phyloP scores from a whole-genome alignment of 2,329 filamentous ascomycete species.

The Basipetospora sp. region DNA sequence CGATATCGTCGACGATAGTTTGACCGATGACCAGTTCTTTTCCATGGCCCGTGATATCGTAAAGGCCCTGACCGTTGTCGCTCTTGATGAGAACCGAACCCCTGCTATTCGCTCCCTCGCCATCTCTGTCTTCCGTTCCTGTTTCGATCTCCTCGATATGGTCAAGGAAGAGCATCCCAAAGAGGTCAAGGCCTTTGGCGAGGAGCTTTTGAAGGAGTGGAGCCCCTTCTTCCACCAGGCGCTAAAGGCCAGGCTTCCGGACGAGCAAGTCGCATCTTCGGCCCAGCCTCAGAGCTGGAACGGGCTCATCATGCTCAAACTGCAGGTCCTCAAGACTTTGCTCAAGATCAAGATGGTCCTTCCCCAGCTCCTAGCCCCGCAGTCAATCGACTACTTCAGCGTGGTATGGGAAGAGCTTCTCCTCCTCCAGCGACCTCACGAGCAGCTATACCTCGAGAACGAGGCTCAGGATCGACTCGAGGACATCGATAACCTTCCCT shows the following conservation, averaged over 20 bases:
- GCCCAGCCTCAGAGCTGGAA: slow-evolving; percentile 56
- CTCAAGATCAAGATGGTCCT: slow-evolving; percentile 81
- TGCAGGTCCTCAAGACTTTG: slow-evolving; percentile 86
- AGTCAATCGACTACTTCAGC: slow-evolving; percentile 70
- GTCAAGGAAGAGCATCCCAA: slow-evolving; percentile 83
- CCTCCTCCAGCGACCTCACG: slow-evolving; percentile 56
- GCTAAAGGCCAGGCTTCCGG: slow-evolving; percentile 61
- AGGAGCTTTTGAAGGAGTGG: slow-evolving; percentile 72
- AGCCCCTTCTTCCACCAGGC: slow-evolving; percentile 74
- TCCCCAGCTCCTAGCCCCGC: slow-evolving; percentile 63
- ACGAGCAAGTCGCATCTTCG: slow-evolving; percentile 33
- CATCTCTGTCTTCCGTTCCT: slow-evolving; percentile 76
- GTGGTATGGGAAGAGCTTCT: slow-evolving; percentile 81
- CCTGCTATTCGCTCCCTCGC: slow-evolving; percentile 67
- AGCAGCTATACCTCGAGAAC: slow-evolving; percentile 70
- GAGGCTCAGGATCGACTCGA: slow-evolving; percentile 78
- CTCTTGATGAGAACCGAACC: slow-evolving; percentile 59
- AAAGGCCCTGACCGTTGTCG: slow-evolving; percentile 68
- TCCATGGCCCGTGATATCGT: slow-evolving; percentile 74
- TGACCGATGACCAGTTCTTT: slow-evolving; percentile 93
- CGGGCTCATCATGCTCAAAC: slow-evolving; percentile 70
- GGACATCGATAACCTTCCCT: slow-evolving; percentile 80
- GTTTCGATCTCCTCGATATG: slow-evolving; percentile 92
- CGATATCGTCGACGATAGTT: slow-evolving; percentile 82
- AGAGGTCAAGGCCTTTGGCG: slow-evolving; percentile 77